Percentiles rank a stretch among this genome's conserved stretches.
Evolutionary conservation across 768 basidiomycete genomes (phyloP).

Genomic region (Tylopilus sp.): DNA sequence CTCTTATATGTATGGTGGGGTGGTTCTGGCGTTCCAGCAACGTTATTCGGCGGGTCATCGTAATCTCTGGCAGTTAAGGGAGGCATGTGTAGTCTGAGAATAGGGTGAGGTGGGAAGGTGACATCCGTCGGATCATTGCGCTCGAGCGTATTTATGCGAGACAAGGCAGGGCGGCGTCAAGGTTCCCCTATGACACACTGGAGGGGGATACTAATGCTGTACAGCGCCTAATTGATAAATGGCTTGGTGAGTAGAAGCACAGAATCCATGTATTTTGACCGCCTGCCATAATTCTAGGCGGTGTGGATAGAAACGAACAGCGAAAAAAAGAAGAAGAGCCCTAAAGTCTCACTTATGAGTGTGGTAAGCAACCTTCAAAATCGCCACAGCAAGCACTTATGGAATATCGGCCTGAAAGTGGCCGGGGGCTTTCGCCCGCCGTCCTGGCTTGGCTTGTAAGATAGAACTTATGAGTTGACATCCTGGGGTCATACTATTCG

Average conservation of each 20-base stretch:
- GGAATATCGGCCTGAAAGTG: not conserved
- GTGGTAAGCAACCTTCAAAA: not conserved
- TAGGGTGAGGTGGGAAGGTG: not conserved
- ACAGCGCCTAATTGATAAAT: not conserved
- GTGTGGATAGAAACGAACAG: not conserved
- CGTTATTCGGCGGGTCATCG: not conserved
- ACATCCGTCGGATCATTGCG: not conserved
- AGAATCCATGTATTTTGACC: not conserved
- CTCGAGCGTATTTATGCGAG: constrained; percentile 23
- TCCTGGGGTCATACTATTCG: too few relatives aligned
- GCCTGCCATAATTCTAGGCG: not conserved
- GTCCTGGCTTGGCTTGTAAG: too few relatives aligned
- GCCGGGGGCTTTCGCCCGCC: not conserved
- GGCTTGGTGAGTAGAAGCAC: not conserved
- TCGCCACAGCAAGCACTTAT: too few relatives aligned
- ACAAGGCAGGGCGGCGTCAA: not conserved
- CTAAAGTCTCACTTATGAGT: not conserved
- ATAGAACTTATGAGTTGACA: too few relatives aligned
- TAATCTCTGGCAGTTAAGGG: not conserved
- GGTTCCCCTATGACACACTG: not conserved
- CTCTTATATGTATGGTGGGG: constrained; percentile 43
- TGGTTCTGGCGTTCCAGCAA: not conserved
- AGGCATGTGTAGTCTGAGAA: constrained; percentile 13
- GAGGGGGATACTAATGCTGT: not conserved
- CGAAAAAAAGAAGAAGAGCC: not conserved